Evolutionary conservation across 192 early-diverging fungal genomes (phyloP), one percentile per base, ranked within the genome.

Genomic region (Rhizophagus sp.): DNA sequence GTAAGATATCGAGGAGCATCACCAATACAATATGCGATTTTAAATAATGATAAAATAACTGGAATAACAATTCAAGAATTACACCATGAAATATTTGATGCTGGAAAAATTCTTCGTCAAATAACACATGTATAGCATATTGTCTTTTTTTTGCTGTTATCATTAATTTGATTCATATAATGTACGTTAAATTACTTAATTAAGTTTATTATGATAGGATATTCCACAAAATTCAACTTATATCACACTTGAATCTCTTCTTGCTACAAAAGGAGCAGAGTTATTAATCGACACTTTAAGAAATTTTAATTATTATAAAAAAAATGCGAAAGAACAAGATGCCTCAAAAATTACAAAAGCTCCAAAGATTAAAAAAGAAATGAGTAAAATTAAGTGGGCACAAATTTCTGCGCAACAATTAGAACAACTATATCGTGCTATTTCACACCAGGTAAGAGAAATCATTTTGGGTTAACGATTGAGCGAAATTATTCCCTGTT

Each of bases 61-160:
- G 97, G 97, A 1, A 91, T 97, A 10, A 93, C 96, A 10, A 93
- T 98, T 34, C 96, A 96, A 77, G 93, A 96, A 77, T 78, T 98
- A 66, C 89, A 96, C 79, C 88, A 88, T 1, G 86, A 86, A 39
- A 82, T 86, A n/a, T 95, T 95, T 81, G 97, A 98, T 82, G 94
- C 91, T 22, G 97, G 97, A 44, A 87, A 89, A 71, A 93, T 98
- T 33, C 83, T 97, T 34, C 87, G 88, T 13, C 96, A 97, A 79
- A 83, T 84, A 22, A 78, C 77, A 49, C 81, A 93, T 39, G 92
- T 94, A 83, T 70, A 85, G 44, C 44, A 24, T 13, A 4, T 34
- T 66, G 27, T 67, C 81, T 87, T 24, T 82, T 83, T 67, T 82
- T 87, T 27, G 3, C 22, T 17, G 22, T 25, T 22, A 64, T n/a